These are phyloP conservation scores for Arxiozyma telluris DNA, from an alignment of 1,139 yeast genomes.

Conservation along the genomic window DNA sequence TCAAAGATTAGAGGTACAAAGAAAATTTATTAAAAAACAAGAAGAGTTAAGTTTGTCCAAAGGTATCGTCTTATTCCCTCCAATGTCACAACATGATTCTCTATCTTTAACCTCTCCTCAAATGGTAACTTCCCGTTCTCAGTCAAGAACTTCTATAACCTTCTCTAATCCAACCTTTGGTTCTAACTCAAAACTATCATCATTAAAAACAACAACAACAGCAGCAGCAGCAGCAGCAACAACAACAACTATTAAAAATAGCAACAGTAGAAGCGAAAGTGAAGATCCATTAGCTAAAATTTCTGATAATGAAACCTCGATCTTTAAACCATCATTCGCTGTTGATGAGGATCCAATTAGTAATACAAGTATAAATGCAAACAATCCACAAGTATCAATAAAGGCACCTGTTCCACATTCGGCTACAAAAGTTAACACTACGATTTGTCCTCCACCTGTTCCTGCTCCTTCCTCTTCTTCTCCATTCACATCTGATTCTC, in stretches of 20 bases:
- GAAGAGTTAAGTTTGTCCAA: slow-evolving; percentile 44
- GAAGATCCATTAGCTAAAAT: background rate
- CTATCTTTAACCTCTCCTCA: background rate
- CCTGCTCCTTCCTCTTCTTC: slow-evolving; percentile 30
- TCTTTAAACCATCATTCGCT: background rate
- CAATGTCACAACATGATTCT: slow-evolving; percentile 7
- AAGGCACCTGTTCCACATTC: slow-evolving; percentile 39
- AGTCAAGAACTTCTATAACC: background rate
- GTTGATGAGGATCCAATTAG: background rate
- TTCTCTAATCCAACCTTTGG: background rate
- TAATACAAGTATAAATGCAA: background rate
- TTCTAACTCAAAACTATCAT: background rate
- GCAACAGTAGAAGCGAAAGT: background rate
- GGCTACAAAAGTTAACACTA: slow-evolving; percentile 24
- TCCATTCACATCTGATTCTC: slow-evolving; percentile 3
- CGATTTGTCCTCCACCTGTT: slow-evolving; percentile 18
- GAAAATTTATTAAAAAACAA: slow-evolving; percentile 46
- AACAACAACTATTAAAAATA: background rate
- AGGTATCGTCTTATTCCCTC: slow-evolving; percentile 46
- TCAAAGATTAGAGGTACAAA: slow-evolving; percentile 50
- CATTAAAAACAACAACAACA: background rate
- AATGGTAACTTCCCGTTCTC: background rate
- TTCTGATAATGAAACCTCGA: slow-evolving; percentile 39
- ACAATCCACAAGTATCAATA: background rate
- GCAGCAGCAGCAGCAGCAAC: background rate